phyloP scores from a whole-genome alignment of 805 yeast genomes.

The Wickerhamomyces silvicola region DNA sequence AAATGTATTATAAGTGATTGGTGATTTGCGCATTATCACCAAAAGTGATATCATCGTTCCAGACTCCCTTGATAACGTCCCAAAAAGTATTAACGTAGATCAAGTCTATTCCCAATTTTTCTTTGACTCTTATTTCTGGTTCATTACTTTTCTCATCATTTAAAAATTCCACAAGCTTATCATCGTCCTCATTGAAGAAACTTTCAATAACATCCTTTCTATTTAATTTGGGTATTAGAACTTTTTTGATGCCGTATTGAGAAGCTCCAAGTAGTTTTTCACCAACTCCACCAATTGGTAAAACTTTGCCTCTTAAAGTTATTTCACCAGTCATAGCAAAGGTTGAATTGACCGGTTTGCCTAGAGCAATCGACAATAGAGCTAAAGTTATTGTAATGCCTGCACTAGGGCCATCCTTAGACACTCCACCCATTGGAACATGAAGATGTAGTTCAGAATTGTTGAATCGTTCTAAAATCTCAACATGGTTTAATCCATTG shows the following conservation, averaged over 20 bases:
- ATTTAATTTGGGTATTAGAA: slow-evolving; percentile 67
- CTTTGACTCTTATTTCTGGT: slow-evolving; percentile 44
- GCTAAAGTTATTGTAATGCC: slow-evolving; percentile 76
- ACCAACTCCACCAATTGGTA: slow-evolving; percentile 78
- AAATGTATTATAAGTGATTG: too few relatives aligned
- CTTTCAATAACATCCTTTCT: slow-evolving; percentile 47
- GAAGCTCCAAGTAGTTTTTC: slow-evolving; percentile 80
- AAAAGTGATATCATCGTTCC: slow-evolving; percentile 43
- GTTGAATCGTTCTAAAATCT: slow-evolving; percentile 38
- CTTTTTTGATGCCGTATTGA: slow-evolving; percentile 53
- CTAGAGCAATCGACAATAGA: slow-evolving; percentile 63
- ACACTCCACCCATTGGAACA: slow-evolving; percentile 63
- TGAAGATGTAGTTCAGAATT: slow-evolving; percentile 60
- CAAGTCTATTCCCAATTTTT: slow-evolving; percentile 53
- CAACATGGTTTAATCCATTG: slow-evolving; percentile 22
- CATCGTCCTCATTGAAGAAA: slow-evolving; percentile 18
- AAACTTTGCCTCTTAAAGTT: slow-evolving; percentile 67
- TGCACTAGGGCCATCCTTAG: slow-evolving; percentile 49
- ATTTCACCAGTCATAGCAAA: slow-evolving; percentile 88
- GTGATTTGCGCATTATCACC: too few relatives aligned
- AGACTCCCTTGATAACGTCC: slow-evolving; percentile 67
- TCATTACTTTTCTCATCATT: slow-evolving; percentile 23
- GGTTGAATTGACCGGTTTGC: slow-evolving; percentile 39
- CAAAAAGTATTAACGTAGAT: slow-evolving; percentile 69
- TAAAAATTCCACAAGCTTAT: slow-evolving; percentile 16